Evolutionary conservation across 129 eudicot species (phyloP).

Genomic region (Saposhnikovia divaricata): DNA sequence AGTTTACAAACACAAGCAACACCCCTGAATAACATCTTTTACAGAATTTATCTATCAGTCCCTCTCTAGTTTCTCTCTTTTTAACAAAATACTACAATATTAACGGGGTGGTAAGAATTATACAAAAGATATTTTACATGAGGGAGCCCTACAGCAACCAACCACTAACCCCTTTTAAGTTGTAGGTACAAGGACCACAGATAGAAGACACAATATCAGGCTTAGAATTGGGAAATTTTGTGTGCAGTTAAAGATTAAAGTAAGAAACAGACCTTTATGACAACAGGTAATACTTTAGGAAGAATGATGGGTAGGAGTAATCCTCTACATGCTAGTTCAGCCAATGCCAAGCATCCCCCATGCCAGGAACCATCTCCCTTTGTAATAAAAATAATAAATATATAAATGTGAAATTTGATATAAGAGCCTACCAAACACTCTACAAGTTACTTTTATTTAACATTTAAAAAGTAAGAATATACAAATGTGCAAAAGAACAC

Average conservation of each 20-base stretch:
- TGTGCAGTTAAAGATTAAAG: neutral
- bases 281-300: slow-evolving; percentile 93
- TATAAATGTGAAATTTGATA: neutral
- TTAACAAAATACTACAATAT: neutral
- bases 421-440: neutral
- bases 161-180: neutral
- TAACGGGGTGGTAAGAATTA: neutral
- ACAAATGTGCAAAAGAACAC: neutral
- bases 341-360: slow-evolving; percentile 98
- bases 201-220: neutral
- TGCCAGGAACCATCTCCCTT: slow-evolving; percentile 99
- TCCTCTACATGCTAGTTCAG: slow-evolving; percentile 98
- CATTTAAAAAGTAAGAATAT: neutral
- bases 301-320: slow-evolving; percentile 87
- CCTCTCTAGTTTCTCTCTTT: neutral
- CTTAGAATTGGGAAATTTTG: neutral
- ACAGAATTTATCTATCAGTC: neutral
- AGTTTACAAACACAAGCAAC: neutral
- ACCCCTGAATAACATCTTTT: neutral
- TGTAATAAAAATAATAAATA: slow-evolving; percentile 7
- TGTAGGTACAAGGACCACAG: neutral
- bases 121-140: neutral
- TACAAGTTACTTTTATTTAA: neutral
- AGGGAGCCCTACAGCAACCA: neutral
- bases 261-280: slow-evolving; percentile 49